Evolutionary conservation across 371 early-diverging fungal genomes (phyloP), one percentile per base, ranked within the genome.

Genomic region (Rhizopus arrhizus): DNA sequence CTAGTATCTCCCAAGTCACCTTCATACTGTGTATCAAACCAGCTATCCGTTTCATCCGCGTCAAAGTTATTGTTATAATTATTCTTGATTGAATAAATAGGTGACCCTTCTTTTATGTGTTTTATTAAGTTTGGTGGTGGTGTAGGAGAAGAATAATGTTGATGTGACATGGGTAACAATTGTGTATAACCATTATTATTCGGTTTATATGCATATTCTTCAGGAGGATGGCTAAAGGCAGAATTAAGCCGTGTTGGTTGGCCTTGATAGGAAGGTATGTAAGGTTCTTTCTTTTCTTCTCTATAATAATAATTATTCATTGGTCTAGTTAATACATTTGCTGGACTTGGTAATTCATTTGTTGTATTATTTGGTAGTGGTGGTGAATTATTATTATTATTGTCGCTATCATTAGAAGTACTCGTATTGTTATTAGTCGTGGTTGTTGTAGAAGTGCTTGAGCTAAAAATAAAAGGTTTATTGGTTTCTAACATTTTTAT

Each of bases 1-100:
- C 59, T 22, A 22, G 22, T 70, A 47, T 81, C 77, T 36, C 66
- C 69, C 36, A 56, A 45, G 16, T 65, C 65, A n/a, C 47, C 13
- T 12, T 48, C 48, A 15, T 48, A 48, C 2, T 22, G 48, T 34
- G 16, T 42, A 36, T 63, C 64, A 47, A 58, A 64, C 64, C 64
- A 64, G 12, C 42, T 47, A 10, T 58, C 58, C 28, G 29, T 48
- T 9, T 64, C 58, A 22, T 22, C 22, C 22, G 22, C 2, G 16
- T 48, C 48, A 48, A 48, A 48, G 10, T 22, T 48, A 22, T 22
- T 22, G 28, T 9, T 48, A 12, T 48, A 48, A 28, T 48, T 15
- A 29, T 29, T 48, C 15, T 48, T 48, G 10, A 48, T 22, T 29
- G 48, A 48, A 28, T 48, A 15, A 48, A 48, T 48, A 12, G 15